phyloP scores from a whole-genome alignment of 2,329 filamentous ascomycete species.

The Monilinia fructigena region DNA sequence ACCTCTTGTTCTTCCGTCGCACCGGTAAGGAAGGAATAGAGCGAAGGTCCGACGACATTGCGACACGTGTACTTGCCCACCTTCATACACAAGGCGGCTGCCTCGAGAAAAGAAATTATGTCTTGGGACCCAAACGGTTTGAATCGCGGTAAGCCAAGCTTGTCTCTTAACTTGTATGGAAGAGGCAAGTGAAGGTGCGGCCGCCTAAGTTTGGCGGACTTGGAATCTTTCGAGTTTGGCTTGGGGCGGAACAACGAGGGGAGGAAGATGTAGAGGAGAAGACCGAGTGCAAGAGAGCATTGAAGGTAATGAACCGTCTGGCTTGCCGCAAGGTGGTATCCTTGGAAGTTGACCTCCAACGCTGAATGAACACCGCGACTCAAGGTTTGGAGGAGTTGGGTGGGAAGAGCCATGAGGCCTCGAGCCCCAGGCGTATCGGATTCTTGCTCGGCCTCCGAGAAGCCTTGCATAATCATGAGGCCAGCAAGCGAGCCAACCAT shows the following conservation, averaged over 20 bases:
- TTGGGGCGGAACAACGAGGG: constrained; percentile 51
- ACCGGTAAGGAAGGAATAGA: constrained; percentile 77
- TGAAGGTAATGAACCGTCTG: constrained; percentile 53
- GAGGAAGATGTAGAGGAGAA: constrained; percentile 54
- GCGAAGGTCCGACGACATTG: constrained; percentile 71
- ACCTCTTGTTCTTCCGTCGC: constrained; percentile 81
- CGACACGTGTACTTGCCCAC: constrained; percentile 77
- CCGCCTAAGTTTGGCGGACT: constrained; percentile 48
- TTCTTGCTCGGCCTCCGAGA: constrained; percentile 61
- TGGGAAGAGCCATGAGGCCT: constrained; percentile 64
- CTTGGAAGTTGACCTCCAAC: constrained; percentile 50
- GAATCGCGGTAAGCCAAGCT: constrained; percentile 90
- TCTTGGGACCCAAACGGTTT: constrained; percentile 86
- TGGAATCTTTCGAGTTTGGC: constrained; percentile 52
- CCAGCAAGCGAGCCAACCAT: constrained; percentile 92
- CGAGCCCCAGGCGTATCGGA: constrained; percentile 63
- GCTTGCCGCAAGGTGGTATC: constrained; percentile 50
- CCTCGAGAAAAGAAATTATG: constrained; percentile 86
- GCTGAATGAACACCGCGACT: constrained; percentile 46
- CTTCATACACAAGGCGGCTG: constrained; percentile 76
- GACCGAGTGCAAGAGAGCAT: constrained; percentile 52
- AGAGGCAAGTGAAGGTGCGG: constrained; percentile 71
- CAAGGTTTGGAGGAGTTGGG: constrained; percentile 54
- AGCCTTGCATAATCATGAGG: constrained; percentile 85
- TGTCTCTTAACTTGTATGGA: constrained; percentile 82